A percentile compares a stretch with the other conserved stretches of the same genome.
Conservation (phyloP, 2,329 filamentous ascomycete species). For the Balansia obtecta region DNA sequence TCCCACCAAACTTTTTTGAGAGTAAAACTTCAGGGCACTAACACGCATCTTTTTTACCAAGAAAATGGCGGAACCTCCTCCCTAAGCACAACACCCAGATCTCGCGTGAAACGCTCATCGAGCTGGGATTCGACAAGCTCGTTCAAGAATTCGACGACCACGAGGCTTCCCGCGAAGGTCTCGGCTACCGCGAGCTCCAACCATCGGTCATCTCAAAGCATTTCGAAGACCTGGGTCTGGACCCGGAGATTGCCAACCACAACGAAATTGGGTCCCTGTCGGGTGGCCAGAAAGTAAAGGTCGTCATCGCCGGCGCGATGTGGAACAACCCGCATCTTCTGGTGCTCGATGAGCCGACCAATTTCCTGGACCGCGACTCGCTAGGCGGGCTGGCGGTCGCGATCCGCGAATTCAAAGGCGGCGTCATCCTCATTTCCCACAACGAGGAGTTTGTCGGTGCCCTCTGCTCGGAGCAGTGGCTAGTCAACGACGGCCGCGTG, state of each 20-base stretch:
- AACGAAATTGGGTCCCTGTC: constrained; percentile 94
- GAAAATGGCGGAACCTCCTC: constrained; percentile 78
- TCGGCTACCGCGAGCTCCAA: constrained; percentile 88
- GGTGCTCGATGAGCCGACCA: constrained; percentile 96
- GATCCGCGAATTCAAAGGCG: constrained; percentile 95
- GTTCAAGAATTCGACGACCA: constrained; percentile 98
- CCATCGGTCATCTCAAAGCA: constrained; percentile 94
- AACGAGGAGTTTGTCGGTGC: constrained; percentile 98
- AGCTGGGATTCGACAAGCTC: constrained; percentile 82
- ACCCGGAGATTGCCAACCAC: constrained; percentile 97
- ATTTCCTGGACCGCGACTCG: constrained; percentile 97
- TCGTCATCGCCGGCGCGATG: constrained; percentile 90
- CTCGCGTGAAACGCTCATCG: constrained; percentile 78
- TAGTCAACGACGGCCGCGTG: constrained; percentile 78
- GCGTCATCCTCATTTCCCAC: constrained; percentile 98
- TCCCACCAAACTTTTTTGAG: constrained; percentile 10
- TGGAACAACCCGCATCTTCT: constrained; percentile 98
- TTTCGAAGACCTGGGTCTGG: constrained; percentile 91
- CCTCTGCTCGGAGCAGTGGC: constrained; percentile 92
- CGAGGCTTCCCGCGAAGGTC: constrained; percentile 94
- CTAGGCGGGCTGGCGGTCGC: constrained; percentile 94
- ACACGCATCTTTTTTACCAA: constrained; percentile 15
- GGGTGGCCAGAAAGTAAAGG: constrained; percentile 97
- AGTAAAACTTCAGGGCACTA: constrained; percentile 9
- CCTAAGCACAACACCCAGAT: constrained; percentile 92